Conservation (phyloP, 768 basidiomycete species). For the Cubamyces lactineus region DNA sequence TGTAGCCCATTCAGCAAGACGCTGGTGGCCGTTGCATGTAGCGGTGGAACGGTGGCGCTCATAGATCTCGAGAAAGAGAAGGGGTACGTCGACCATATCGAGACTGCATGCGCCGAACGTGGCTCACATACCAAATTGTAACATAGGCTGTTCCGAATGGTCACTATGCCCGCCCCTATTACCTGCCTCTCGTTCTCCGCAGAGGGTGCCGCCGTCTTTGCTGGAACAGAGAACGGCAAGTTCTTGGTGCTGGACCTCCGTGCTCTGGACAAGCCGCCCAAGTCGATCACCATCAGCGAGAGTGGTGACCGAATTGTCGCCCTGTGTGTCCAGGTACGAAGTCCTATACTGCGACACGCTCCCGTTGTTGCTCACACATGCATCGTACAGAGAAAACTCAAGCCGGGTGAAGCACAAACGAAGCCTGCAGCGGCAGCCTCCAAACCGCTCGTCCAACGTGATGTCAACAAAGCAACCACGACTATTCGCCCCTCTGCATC, state of each 20-base stretch:
- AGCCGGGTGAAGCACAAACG: constrained; percentile 19
- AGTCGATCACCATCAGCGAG: constrained; percentile 53
- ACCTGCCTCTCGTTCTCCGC: constrained; percentile 70
- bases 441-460: constrained; percentile 30
- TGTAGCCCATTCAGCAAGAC: constrained; percentile 81
- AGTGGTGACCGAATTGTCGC: constrained; percentile 50
- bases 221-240: constrained; percentile 66
- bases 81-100: constrained; percentile 43
- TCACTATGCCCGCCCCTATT: constrained; percentile 54
- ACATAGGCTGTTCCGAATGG: constrained; percentile 58
- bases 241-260: constrained; percentile 68
- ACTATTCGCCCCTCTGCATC: not conserved
- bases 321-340: constrained; percentile 61
- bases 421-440: constrained; percentile 27
- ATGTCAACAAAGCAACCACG: constrained; percentile 25
- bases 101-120: not conserved
- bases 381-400: constrained; percentile 28
- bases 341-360: not conserved
- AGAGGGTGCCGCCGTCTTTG: constrained; percentile 67
- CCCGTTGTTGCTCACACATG: constrained; percentile 18
- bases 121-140: not conserved
- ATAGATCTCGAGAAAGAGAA: constrained; percentile 79
- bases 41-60: constrained; percentile 56
- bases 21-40: constrained; percentile 60
- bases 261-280: constrained; percentile 66